These are phyloP conservation scores for Penicillium brasilianum DNA, from an alignment of 2,329 filamentous ascomycete genomes.

Conservation along the genomic window DNA sequence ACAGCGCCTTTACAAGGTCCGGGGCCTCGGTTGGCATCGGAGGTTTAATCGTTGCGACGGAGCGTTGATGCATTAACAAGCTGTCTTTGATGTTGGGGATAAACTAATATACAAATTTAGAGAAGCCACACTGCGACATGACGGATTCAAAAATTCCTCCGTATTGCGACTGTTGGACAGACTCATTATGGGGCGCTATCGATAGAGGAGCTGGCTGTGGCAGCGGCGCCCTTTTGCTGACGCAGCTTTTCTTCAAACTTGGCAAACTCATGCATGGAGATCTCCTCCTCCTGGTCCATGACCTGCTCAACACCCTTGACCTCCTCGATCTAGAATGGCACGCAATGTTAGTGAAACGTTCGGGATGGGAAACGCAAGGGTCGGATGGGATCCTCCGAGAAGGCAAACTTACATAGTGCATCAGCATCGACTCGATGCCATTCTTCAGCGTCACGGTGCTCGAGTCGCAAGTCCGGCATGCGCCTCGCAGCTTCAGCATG, in stretches of 20 bases:
- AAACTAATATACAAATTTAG: slow-evolving; percentile 9
- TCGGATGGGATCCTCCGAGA: not conserved
- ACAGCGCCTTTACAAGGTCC: not conserved
- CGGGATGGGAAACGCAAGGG: not conserved
- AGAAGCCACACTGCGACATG: not conserved
- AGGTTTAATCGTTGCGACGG: not conserved
- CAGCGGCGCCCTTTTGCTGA: slow-evolving; percentile 60
- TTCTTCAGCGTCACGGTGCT: slow-evolving; percentile 97
- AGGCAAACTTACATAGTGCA: slow-evolving; percentile 79
- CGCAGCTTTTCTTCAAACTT: slow-evolving; percentile 88
- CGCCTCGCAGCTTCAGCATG: slow-evolving; percentile 84
- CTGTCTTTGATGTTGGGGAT: not conserved
- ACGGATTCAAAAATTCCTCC: not conserved
- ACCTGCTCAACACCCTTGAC: slow-evolving; percentile 92
- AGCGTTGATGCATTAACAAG: slow-evolving; percentile 5
- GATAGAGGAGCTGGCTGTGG: slow-evolving; percentile 58
- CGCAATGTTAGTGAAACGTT: slow-evolving; percentile 26
- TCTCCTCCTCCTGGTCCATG: slow-evolving; percentile 87
- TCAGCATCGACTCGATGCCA: slow-evolving; percentile 97
- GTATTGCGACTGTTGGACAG: not conserved
- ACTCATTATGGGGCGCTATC: slow-evolving; percentile 51
- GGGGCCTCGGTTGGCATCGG: not conserved
- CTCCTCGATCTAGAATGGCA: slow-evolving; percentile 76
- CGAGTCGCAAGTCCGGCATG: slow-evolving; percentile 93
- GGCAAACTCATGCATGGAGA: slow-evolving; percentile 84